Base-by-base conservation (phyloP, 2,329 filamentous ascomycete species). In the Colletotrichum liaoningense region DNA sequence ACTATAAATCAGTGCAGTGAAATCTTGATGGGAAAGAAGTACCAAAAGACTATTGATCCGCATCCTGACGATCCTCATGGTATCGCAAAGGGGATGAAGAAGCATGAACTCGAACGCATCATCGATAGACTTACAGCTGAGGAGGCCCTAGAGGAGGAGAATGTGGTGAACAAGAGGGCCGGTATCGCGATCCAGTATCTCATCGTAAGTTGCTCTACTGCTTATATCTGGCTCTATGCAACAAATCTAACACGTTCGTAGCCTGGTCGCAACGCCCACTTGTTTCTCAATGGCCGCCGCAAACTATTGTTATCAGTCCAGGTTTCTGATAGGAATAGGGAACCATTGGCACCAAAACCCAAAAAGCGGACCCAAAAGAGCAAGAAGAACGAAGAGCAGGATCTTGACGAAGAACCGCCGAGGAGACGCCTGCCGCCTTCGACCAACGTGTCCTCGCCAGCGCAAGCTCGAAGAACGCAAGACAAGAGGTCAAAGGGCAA, bases 1-100 rank as follows among this genome's bases (percentile, higher is more conserved):
- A 97, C 95, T 6, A 84, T 96, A 69, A 87, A 92, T 19, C 93
- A 97, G 79, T 95, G 94, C 80, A 91, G 94, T n/a, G 95, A 98
- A 78, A 88, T 97, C 46, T 90, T 98, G 76, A 88, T 93, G 75
- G 97, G 95, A 7, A 91, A 88, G 71, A 90, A 88, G 74, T 89
- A 86, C 71, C 90, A 89, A 72, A 89, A 89, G 69, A 85, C 90
- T 55, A 88, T 89, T 54, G 85, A 88, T 16, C 79, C 85, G 2
- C 79, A 84, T 4, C 90, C 91, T 49, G 86, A 89, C 49, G 82
- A 89, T 22, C 89, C 92, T 71, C 92, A 91, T 80, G 95, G 94
- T 16, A 87, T 88, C 55, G 95, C 93, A 16, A 90, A 89, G 74
- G 86, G 90, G 19, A 84, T 97, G 77, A 92, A 93, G 71, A 91